These are phyloP conservation scores for Parmales sp. DNA, from an alignment of 108 stramenopile genomes.

Conservation along the genomic window DNA sequence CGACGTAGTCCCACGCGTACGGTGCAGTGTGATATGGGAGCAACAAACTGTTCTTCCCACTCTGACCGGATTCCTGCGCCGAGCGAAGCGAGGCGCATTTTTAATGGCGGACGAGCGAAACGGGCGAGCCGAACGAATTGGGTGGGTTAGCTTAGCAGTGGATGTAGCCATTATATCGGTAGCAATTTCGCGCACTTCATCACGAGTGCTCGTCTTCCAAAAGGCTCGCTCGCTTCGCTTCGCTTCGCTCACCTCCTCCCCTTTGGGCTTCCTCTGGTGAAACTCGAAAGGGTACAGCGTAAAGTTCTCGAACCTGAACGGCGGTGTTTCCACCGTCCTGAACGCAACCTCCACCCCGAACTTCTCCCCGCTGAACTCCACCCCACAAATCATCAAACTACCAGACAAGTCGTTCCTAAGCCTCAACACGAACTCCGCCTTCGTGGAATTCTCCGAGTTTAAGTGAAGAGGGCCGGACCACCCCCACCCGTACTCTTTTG, in stretches of 20 bases:
- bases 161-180: too few species aligned
- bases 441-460: conserved; percentile 20
- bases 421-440: conserved; percentile 43
- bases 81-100: too few species aligned
- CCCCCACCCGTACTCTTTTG: conserved; percentile 51
- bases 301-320: conserved; percentile 56
- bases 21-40: conserved; percentile 48
- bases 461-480: conserved; percentile 46
- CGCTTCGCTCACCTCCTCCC: conserved; percentile 5
- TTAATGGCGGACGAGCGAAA: too few species aligned
- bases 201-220: too few species aligned
- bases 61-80: conserved; percentile 12
- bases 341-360: not conserved
- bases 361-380: conserved; percentile 21
- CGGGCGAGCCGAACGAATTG: too few species aligned
- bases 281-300: conserved; percentile 41
- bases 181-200: too few species aligned
- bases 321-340: conserved; percentile 21
- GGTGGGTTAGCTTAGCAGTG: too few species aligned
- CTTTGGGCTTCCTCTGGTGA: conserved; percentile 24
- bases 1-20: conserved; percentile 61
- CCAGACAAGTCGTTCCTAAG: conserved; percentile 45
- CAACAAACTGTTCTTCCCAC: conserved; percentile 12
- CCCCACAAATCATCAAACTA: conserved; percentile 33
- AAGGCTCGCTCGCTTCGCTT: conserved; percentile 19